Percentiles rank a stretch among this genome's conserved stretches.
Conservation (phyloP, 2,329 filamentous ascomycete genomes). For the Alternaria novae-zelandiae region DNA sequence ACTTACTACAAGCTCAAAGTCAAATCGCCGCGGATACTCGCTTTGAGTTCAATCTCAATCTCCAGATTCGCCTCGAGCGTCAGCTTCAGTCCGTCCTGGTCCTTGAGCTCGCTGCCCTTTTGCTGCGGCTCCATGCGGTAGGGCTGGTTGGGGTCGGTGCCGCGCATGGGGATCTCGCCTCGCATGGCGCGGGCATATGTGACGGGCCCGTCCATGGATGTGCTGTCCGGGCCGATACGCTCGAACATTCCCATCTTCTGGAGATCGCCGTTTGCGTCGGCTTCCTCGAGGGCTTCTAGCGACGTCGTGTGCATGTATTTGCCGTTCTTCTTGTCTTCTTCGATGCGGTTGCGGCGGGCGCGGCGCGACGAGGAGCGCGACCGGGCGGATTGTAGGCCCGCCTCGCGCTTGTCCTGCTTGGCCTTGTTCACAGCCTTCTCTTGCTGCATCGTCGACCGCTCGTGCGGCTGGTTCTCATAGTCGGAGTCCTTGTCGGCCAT, state of each 20-base stretch:
- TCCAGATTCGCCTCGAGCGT: constrained; percentile 80
- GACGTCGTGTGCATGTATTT: constrained; percentile 60
- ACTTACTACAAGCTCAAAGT: constrained; percentile 79
- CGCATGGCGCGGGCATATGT: constrained; percentile 61
- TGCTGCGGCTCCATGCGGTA: constrained; percentile 49
- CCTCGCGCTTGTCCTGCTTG: constrained; percentile 48
- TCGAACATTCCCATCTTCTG: constrained; percentile 60
- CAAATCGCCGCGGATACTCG: constrained; percentile 83
- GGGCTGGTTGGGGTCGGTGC: constrained; percentile 59
- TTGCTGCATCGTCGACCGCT: constrained; percentile 55
- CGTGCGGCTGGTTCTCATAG: constrained; percentile 36
- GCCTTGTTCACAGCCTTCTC: constrained; percentile 53
- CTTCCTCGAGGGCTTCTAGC: constrained; percentile 58
- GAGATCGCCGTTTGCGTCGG: constrained; percentile 58
- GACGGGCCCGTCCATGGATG: constrained; percentile 63
- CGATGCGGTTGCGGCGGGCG: constrained; percentile 55
- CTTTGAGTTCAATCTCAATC: constrained; percentile 84
- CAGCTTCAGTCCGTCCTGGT: constrained; percentile 72
- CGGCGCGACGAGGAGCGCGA: constrained; percentile 57
- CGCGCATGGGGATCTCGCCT: constrained; percentile 62
- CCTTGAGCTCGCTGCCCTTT: constrained; percentile 54
- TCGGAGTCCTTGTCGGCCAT: constrained; percentile 45
- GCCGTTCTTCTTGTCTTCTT: constrained; percentile 53
- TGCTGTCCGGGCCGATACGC: constrained; percentile 62
- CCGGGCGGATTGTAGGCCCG: constrained; percentile 50